Evolutionary conservation across 305 asterid genomes (phyloP).

Genomic region (Fraxinus angustifolia): DNA sequence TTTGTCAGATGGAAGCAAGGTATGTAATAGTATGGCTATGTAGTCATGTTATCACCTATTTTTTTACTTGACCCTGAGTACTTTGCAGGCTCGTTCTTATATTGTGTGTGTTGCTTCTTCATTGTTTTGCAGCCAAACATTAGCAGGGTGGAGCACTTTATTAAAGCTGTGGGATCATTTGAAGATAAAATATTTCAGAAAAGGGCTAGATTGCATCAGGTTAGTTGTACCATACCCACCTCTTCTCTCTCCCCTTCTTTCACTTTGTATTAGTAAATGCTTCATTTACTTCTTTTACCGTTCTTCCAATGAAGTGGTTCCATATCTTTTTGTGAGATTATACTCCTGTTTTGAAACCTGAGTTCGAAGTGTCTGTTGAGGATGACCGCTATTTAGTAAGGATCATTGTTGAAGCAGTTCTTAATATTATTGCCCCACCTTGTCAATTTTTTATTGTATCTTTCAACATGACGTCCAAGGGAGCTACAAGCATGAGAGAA

Average conservation of each 20-base stretch:
- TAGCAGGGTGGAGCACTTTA: slow-evolving; percentile 74
- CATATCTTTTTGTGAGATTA: slow-evolving; percentile 5
- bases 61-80: background rate
- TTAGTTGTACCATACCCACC: slow-evolving; percentile 22
- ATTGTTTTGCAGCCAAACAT: slow-evolving; percentile 62
- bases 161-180: slow-evolving; percentile 88
- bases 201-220: slow-evolving; percentile 85
- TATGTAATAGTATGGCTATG: slow-evolving; percentile 27
- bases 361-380: background rate
- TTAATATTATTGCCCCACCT: background rate
- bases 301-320: background rate
- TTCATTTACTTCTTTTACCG: background rate
- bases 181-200: slow-evolving; percentile 93
- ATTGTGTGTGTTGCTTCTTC: slow-evolving; percentile 13
- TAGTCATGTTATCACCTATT: slow-evolving; percentile 5
- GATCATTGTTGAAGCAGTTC: slow-evolving; percentile 7
- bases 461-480: background rate
- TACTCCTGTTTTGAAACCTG: background rate
- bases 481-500: slow-evolving; percentile 3
- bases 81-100: slow-evolving; percentile 10
- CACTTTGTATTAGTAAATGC: slow-evolving; percentile 14
- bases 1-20: slow-evolving; percentile 90
- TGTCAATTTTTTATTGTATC: background rate
- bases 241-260: slow-evolving; percentile 8
- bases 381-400: background rate